Percentiles rank a stretch among this genome's conserved stretches.
These are phyloP conservation scores for Hanseniaspora uvarum DNA, from an alignment of 1,139 yeast species.

Conservation along the genomic window DNA sequence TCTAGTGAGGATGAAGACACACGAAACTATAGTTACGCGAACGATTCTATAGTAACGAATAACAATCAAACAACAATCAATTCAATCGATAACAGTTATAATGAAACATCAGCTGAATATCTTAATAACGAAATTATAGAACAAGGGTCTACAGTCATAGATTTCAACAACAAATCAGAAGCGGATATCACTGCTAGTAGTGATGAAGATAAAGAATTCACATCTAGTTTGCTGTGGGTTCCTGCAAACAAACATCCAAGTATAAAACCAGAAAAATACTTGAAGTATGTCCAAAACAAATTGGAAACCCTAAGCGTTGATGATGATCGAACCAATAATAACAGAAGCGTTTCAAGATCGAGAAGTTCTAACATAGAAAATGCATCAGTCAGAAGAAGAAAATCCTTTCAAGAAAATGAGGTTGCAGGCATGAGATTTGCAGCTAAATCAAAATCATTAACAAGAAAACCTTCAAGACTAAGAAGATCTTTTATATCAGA, in stretches of 20 bases:
- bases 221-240: conserved; percentile 62
- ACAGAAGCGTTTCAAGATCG: conserved; percentile 7
- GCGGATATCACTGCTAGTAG: not conserved
- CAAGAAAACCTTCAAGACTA: conserved; percentile 29
- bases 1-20: conserved; percentile 11
- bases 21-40: not conserved
- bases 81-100: conserved; percentile 10
- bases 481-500: conserved; percentile 27
- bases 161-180: not conserved
- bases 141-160: not conserved
- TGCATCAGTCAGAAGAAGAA: not conserved
- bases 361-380: conserved; percentile 14
- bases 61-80: not conserved
- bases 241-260: conserved; percentile 93
- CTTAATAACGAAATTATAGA: not conserved
- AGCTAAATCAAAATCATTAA: conserved; percentile 10
- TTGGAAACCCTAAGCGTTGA: conserved; percentile 52
- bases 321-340: not conserved
- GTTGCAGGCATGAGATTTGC: not conserved
- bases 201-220: conserved; percentile 18
- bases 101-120: conserved; percentile 8
- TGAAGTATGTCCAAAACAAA: conserved; percentile 67
- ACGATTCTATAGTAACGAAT: not conserved
- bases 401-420: not conserved
- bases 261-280: conserved; percentile 83